phyloP scores from a whole-genome alignment of 306 rosid genomes.

The Coriaria nepalensis region DNA sequence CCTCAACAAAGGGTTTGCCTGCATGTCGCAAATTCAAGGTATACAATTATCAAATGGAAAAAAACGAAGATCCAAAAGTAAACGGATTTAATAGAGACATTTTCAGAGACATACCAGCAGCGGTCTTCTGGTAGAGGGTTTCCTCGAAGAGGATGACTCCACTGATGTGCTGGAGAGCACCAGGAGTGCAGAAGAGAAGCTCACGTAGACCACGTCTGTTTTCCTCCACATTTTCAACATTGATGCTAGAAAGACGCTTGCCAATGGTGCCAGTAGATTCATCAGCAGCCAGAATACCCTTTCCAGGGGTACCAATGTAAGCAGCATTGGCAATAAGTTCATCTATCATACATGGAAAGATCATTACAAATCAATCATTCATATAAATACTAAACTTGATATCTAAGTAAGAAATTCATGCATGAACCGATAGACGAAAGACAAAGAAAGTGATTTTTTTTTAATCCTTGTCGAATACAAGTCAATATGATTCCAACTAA shows the following conservation, averaged over 20 bases:
- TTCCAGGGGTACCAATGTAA: conserved; percentile 86
- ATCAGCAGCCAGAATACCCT: conserved; percentile 97
- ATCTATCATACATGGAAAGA: conserved; percentile 30
- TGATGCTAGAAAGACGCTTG: conserved; percentile 72
- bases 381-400: too few species aligned
- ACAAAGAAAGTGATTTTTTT: too few species aligned
- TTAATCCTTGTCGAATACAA: too few species aligned
- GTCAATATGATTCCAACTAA: too few species aligned
- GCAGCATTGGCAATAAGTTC: conserved; percentile 80
- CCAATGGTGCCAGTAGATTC: conserved; percentile 96
- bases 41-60: too few species aligned
- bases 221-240: conserved; percentile 55
- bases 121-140: conserved; percentile 73
- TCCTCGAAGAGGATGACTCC: conserved; percentile 89
- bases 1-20: conserved; percentile 59
- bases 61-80: neutral
- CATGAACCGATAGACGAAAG: too few species aligned
- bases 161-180: conserved; percentile 53
- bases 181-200: conserved; percentile 82
- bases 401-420: too few species aligned
- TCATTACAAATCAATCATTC: neutral
- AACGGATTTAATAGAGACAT: neutral
- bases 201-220: conserved; percentile 75
- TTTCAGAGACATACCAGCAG: conserved; percentile 29
- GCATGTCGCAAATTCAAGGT: neutral